A percentile compares a stretch with the other conserved stretches of the same genome.
These are phyloP conservation scores for Castanea mollissima DNA, from an alignment of 306 rosid genomes.

Conservation along the genomic window DNA sequence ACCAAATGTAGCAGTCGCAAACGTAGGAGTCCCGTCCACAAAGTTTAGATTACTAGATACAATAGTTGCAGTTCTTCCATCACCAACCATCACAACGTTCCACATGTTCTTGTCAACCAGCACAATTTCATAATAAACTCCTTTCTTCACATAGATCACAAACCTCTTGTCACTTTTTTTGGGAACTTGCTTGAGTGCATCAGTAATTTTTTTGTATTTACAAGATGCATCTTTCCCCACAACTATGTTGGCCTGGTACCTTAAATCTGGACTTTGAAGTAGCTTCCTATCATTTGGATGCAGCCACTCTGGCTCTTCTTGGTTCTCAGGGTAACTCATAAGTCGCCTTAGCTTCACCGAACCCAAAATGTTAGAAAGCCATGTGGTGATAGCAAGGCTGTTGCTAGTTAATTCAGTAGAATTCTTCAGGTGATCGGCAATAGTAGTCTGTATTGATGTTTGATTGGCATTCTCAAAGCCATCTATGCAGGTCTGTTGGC, in stretches of 20 bases:
- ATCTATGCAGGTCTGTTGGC: conserved; percentile 68
- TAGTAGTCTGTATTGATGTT: background rate
- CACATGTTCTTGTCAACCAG: conserved; percentile 57
- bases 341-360: conserved; percentile 38
- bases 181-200: conserved; percentile 56
- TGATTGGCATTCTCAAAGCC: conserved; percentile 40
- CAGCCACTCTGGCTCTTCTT: conserved; percentile 36
- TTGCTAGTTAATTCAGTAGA: conserved; percentile 69
- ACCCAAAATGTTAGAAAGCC: conserved; percentile 29
- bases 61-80: conserved; percentile 59
- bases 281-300: conserved; percentile 26
- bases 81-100: conserved; percentile 80
- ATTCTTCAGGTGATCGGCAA: conserved; percentile 40
- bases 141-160: conserved; percentile 69
- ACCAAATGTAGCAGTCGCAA: conserved; percentile 78
- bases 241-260: conserved; percentile 34
- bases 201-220: conserved; percentile 48
- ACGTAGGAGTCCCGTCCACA: conserved; percentile 83
- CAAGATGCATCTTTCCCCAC: conserved; percentile 59
- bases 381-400: conserved; percentile 69
- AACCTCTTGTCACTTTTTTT: conserved; percentile 51
- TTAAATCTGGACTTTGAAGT: conserved; percentile 24
- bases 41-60: conserved; percentile 55
- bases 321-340: conserved; percentile 9
- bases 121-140: conserved; percentile 61